phyloP scores from a whole-genome alignment of 306 rosid species.

The Corylus americana region DNA sequence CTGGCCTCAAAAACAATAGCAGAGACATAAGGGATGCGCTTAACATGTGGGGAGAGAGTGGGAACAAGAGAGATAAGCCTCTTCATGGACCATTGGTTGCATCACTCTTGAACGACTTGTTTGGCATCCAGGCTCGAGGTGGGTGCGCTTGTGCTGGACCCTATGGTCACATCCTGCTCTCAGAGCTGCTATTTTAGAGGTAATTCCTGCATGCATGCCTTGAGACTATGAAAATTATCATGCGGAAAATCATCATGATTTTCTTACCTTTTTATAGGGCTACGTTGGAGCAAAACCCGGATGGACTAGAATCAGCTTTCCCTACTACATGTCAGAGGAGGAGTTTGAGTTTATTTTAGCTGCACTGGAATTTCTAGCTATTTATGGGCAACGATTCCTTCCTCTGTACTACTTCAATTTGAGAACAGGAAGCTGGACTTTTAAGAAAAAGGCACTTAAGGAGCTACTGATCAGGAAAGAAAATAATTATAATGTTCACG shows the following conservation, averaged over 20 bases:
- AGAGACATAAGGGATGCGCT: conserved; percentile 26
- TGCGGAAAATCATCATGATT: not conserved
- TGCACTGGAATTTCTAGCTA: conserved; percentile 70
- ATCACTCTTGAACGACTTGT: conserved; percentile 64
- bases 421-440: conserved; percentile 63
- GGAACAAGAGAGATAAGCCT: conserved; percentile 58
- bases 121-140: conserved; percentile 85
- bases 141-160: conserved; percentile 94
- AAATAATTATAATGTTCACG: conserved; percentile 17
- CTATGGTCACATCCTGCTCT: conserved; percentile 74
- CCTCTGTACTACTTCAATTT: conserved; percentile 58
- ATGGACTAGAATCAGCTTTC: conserved; percentile 87
- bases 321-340: conserved; percentile 68
- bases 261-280: conserved; percentile 38
- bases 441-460: conserved; percentile 46
- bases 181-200: conserved; percentile 65
- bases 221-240: not conserved
- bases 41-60: conserved; percentile 59
- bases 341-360: conserved; percentile 73
- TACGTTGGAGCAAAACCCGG: conserved; percentile 78
- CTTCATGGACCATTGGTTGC: conserved; percentile 82
- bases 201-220: not conserved
- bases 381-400: conserved; percentile 71
- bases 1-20: not conserved
- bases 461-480: conserved; percentile 32